phyloP scores from a whole-genome alignment of 805 yeast genomes.

The Hermanozyma aechmeae region DNA sequence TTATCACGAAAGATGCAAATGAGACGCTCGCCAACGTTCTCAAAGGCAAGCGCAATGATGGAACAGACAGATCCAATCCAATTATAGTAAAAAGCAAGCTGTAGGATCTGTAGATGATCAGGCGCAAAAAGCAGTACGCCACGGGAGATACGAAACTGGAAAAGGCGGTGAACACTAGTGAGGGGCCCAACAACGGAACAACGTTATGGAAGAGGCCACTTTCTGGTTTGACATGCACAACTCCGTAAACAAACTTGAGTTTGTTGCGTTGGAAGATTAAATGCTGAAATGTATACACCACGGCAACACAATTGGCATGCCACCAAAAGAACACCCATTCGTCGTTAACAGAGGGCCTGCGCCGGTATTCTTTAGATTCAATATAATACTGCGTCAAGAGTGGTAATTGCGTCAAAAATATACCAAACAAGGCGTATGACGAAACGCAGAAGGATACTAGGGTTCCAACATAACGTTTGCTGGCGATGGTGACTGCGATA shows the following conservation, averaged over 20 bases:
- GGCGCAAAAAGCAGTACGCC: constrained; percentile 30
- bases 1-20: constrained; percentile 23
- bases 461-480: constrained; percentile 10
- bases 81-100: constrained; percentile 19
- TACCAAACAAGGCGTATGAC: constrained; percentile 12
- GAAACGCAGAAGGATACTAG: constrained; percentile 14
- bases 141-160: constrained; percentile 26
- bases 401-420: constrained; percentile 20
- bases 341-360: constrained; percentile 28
- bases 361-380: constrained; percentile 30
- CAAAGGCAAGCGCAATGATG: constrained; percentile 16
- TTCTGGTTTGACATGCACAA: constrained; percentile 32
- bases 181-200: constrained; percentile 25
- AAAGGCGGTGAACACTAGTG: constrained; percentile 22
- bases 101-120: constrained; percentile 30
- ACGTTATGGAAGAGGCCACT: constrained; percentile 16
- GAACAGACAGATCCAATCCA: constrained; percentile 30
- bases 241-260: constrained; percentile 33
- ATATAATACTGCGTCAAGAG: constrained; percentile 18
- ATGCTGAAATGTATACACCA: constrained; percentile 42
- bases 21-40: constrained; percentile 19
- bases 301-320: constrained; percentile 29
- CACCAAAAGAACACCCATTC: constrained; percentile 44
- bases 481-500: constrained; percentile 8
- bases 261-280: constrained; percentile 46